These are phyloP conservation scores for Synura sp. DNA, from an alignment of 352 stramenopile genomes.

Conservation along the genomic window DNA sequence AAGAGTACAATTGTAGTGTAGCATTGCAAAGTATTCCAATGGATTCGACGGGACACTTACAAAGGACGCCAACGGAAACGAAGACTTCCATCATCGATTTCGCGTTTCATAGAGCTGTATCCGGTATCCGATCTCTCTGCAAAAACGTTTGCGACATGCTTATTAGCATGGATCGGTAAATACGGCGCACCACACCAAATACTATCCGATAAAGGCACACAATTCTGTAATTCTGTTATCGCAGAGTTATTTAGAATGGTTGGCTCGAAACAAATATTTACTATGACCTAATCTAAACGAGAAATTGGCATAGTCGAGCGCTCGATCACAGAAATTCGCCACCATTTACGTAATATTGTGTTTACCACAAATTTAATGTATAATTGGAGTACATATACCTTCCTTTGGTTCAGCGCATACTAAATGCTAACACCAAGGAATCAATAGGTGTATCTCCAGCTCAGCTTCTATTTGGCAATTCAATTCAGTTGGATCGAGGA, in stretches of 20 bases:
- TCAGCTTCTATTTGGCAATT: constrained; percentile 2
- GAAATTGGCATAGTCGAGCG: not conserved
- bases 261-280: not conserved
- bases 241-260: no score
- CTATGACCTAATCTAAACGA: not conserved
- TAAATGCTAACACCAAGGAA: not conserved
- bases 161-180: not conserved
- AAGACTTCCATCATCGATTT: not conserved
- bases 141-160: not conserved
- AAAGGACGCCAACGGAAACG: not conserved
- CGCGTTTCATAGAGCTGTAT: not conserved
- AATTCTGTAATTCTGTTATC: not conserved
- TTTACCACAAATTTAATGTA: not conserved
- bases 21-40: no score
- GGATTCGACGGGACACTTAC: no score
- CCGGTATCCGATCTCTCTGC: not conserved
- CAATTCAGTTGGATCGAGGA: not conserved
- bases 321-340: not conserved
- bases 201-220: not conserved
- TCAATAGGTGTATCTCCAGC: not conserved
- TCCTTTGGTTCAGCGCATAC: constrained; percentile 3
- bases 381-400: constrained; percentile 3
- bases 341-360: not conserved
- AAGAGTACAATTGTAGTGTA: not conserved
- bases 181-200: not conserved